Percentiles rank a stretch among this genome's conserved stretches.
These are phyloP conservation scores for Piper longum DNA, from an alignment of 164 flowering plant species.

Conservation along the genomic window DNA sequence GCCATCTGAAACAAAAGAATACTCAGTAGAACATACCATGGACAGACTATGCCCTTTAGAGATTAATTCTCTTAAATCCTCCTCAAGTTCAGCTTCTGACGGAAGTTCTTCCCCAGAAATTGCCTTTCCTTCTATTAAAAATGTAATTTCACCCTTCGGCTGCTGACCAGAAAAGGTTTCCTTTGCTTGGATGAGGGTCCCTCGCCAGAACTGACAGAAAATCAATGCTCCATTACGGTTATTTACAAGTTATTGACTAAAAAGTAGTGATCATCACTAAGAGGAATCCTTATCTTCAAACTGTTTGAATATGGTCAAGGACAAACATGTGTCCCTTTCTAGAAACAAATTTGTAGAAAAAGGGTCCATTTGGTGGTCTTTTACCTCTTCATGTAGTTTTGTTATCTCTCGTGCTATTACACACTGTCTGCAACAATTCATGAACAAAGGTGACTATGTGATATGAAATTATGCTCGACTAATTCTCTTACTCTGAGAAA, in stretches of 20 bases:
- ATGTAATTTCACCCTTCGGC: slow-evolving; percentile 89
- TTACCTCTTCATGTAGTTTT: slow-evolving; percentile 89
- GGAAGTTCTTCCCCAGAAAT: slow-evolving; percentile 31
- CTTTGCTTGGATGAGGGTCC: slow-evolving; percentile 69
- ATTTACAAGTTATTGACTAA: no score
- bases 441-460: background rate
- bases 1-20: background rate
- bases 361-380: background rate
- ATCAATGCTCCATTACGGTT: background rate
- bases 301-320: no score
- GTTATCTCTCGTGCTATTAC: slow-evolving; percentile 92
- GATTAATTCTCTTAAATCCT: slow-evolving; percentile 45
- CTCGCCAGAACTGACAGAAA: slow-evolving; percentile 77
- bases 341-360: background rate
- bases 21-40: slow-evolving; percentile 19
- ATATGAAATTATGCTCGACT: background rate
- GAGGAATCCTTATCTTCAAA: background rate
- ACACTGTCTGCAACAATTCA: slow-evolving; percentile 44
- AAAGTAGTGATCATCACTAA: background rate
- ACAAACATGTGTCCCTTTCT: background rate
- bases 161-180: slow-evolving; percentile 48
- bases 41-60: slow-evolving; percentile 74
- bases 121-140: slow-evolving; percentile 61
- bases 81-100: slow-evolving; percentile 66
- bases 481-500: no score